A percentile compares a stretch with the other conserved stretches of the same genome.
These are phyloP conservation scores for Acer negundo DNA, from an alignment of 345 rosid species.

Conservation along the genomic window DNA sequence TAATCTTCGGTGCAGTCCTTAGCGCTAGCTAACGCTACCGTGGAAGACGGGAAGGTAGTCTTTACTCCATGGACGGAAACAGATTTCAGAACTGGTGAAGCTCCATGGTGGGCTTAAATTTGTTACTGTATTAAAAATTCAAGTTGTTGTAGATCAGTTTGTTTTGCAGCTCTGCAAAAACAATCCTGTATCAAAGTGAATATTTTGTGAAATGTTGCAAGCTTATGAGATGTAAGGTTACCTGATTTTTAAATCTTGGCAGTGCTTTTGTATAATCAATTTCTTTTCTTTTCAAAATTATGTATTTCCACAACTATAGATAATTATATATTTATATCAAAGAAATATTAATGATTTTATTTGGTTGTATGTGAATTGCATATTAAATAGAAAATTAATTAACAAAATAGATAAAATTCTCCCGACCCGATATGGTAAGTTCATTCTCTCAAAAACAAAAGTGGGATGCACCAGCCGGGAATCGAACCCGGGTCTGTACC, in stretches of 20 bases:
- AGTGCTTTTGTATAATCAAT: not conserved
- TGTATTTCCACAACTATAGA: not conserved
- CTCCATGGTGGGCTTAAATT: constrained; percentile 86
- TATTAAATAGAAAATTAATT: too few relatives aligned
- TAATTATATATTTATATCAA: not conserved
- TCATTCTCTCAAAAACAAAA: too few relatives aligned
- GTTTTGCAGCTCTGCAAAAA: constrained; percentile 17
- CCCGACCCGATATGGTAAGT: too few relatives aligned
- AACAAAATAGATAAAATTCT: too few relatives aligned
- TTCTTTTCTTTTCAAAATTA: not conserved
- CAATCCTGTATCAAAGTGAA: constrained; percentile 13
- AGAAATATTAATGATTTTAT: not conserved
- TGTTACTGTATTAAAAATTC: constrained; percentile 8
- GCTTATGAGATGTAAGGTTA: constrained; percentile 8
- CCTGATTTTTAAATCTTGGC: constrained; percentile 9
- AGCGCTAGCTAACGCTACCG: constrained; percentile 84
- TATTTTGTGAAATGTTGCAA: constrained; percentile 8
- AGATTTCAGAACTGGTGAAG: constrained; percentile 97
- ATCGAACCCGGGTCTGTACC: constrained; percentile 60
- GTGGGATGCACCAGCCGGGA: constrained; percentile 46
- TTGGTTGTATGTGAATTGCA: not conserved
- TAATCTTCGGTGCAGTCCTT: constrained; percentile 53
- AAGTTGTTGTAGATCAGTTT: not conserved
- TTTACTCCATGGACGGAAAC: constrained; percentile 92
- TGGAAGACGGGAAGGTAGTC: constrained; percentile 82